Base-by-base conservation (phyloP, 2,329 filamentous ascomycete genomes). In the Penicillium brasilianum region DNA sequence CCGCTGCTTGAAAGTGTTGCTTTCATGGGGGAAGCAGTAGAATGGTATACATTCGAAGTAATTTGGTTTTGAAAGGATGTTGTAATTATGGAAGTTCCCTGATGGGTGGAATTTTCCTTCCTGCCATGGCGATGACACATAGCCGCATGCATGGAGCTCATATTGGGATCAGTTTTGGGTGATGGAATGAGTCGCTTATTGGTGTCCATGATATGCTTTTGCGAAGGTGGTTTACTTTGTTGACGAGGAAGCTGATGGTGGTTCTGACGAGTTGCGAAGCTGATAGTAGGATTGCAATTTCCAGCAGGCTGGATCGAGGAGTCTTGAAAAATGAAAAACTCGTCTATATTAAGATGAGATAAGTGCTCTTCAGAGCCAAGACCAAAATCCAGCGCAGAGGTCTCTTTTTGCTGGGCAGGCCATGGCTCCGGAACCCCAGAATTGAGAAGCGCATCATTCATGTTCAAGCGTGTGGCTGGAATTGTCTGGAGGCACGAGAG, bases 381-480 rank as follows among this genome's bases (percentile, higher is more conserved):
- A 9, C 46, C 34, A 8, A 32, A 16, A 4, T n/a, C 20, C 18
- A 48, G 28, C 6, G 16, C 50, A 34, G 55, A n/a, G n/a, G 46
- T 30, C 32, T 62, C 51, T 52, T 60, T 64, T 50, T 60, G 53
- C 39, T 55, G 34, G 9, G 36, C 22, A 20, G 34, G 28, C 60
- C 61, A 64, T 62, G 59, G 30, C 46, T 55, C 60, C 28, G 57
- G 48, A 13, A 25, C 28, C 36, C 50, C 61, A 59, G 66, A 22
- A n/a, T 39, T 57, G n/a, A 56, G 37, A 30, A 67, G 25, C 39
- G 66, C 37, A 30, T 62, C 63, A n/a, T 50, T 55, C 67, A 69
- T 69, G 14, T 39, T 57, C 11, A 34, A 32, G 10, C 11, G 28
- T 34, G 16, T 30, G 44, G 16, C 28, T 9, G 7, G 13, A 10